Conservation (phyloP, 164 flowering plant genomes). For the Hamamelis virginiana region DNA sequence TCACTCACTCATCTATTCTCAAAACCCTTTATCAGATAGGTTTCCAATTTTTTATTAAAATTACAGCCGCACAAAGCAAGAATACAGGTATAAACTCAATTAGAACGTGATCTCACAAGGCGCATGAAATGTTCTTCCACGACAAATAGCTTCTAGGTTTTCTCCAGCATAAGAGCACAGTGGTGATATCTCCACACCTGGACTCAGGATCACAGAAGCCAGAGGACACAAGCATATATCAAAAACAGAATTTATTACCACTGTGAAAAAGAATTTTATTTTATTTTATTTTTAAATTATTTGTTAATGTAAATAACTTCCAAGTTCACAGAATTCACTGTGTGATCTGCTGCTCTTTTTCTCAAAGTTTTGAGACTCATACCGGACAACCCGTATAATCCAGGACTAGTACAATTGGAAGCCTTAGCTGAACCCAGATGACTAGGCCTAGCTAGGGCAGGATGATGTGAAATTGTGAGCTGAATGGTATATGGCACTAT, state of each 20-base stretch:
- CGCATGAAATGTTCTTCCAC: constrained; percentile 95
- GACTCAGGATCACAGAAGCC: not conserved
- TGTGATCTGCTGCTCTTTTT: not conserved
- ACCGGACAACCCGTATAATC: not conserved
- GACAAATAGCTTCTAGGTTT: constrained; percentile 95
- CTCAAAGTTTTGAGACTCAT: not conserved
- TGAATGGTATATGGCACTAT: not conserved
- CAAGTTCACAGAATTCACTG: not conserved
- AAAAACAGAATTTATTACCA: not conserved
- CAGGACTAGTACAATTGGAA: not conserved
- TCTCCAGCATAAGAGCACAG: constrained; percentile 93
- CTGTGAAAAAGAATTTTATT: not conserved
- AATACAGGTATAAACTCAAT: not conserved
- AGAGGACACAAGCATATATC: not conserved
- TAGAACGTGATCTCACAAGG: constrained; percentile 92
- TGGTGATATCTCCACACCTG: constrained; percentile 97
- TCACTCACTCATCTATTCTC: no score
- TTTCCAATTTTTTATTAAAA: no score
- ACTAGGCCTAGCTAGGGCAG: not conserved
- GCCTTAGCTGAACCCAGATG: not conserved
- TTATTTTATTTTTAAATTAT: no score
- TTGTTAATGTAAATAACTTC: not conserved
- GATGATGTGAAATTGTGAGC: not conserved
- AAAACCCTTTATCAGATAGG: no score
- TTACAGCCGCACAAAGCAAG: constrained; percentile 4